These are phyloP conservation scores for Lanmaoa pseudosensibilis DNA, from an alignment of 768 basidiomycete genomes.

Conservation along the genomic window DNA sequence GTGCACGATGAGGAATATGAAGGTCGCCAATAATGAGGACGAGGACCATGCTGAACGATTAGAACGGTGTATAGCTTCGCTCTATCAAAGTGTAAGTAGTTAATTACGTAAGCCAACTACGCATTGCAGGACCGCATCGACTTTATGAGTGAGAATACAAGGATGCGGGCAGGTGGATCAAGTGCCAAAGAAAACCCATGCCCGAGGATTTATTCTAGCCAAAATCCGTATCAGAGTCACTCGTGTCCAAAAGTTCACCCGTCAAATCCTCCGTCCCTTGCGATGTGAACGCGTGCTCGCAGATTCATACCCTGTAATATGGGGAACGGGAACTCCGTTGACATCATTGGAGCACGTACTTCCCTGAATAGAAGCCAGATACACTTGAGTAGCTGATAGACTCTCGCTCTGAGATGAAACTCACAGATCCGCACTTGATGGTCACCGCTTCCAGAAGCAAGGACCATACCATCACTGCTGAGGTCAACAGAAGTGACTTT, in stretches of 20 bases:
- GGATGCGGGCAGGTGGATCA: background rate
- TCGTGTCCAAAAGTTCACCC: background rate
- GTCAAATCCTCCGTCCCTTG: conserved; percentile 6
- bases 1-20: conserved; percentile 87
- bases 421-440: conserved; percentile 39
- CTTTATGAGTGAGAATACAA: background rate
- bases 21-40: conserved; percentile 97
- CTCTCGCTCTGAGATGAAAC: conserved; percentile 11
- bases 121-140: background rate
- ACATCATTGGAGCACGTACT: conserved; percentile 29
- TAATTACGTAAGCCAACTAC: conserved; percentile 28
- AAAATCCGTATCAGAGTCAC: conserved; percentile 5
- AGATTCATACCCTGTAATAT: background rate
- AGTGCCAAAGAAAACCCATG: background rate
- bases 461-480: conserved; percentile 28
- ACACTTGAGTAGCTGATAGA: conserved; percentile 15
- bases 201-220: background rate
- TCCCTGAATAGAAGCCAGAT: conserved; percentile 22
- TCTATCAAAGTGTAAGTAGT: background rate
- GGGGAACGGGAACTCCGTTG: background rate
- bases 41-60: conserved; percentile 53
- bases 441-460: conserved; percentile 41
- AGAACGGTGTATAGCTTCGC: background rate
- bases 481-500: conserved; percentile 42
- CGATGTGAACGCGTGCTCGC: conserved; percentile 5